Conservation (phyloP, 2,329 filamentous ascomycete species). For the Domatiomyces catenatus region DNA sequence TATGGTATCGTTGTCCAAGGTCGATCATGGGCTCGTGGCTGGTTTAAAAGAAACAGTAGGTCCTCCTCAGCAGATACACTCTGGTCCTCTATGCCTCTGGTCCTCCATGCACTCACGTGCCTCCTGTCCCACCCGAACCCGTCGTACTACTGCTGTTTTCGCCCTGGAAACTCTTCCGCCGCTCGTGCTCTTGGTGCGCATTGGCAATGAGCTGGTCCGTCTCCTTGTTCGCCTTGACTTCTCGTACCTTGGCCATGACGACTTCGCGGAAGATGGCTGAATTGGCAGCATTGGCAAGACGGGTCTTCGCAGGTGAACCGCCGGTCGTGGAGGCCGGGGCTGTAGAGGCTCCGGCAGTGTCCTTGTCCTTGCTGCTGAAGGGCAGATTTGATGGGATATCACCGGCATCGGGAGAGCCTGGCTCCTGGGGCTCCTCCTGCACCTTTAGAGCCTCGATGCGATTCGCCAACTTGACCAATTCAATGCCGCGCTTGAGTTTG, state of each 20-base stretch:
- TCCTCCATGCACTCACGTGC: not conserved
- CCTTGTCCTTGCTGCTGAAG: constrained; percentile 14
- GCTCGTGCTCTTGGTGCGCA: constrained; percentile 28
- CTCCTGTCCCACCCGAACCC: no score
- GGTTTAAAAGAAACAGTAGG: not conserved
- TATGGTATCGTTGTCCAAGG: not conserved
- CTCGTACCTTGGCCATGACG: constrained; percentile 80
- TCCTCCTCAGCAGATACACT: not conserved
- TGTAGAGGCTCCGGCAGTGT: constrained; percentile 16
- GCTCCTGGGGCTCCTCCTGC: constrained; percentile 70
- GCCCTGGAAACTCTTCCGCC: constrained; percentile 14
- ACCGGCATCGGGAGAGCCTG: constrained; percentile 41
- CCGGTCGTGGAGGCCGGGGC: constrained; percentile 16
- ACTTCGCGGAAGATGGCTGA: constrained; percentile 83
- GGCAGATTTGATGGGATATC: constrained; percentile 49
- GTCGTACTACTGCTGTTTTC: not conserved
- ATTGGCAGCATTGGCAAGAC: constrained; percentile 44
- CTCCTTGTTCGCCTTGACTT: constrained; percentile 78
- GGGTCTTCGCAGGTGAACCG: constrained; percentile 26
- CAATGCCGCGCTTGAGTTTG: constrained; percentile 80
- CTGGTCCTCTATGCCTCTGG: not conserved
- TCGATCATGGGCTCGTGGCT: not conserved
- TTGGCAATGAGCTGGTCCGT: constrained; percentile 51
- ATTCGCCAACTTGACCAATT: constrained; percentile 89
- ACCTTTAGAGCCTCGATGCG: constrained; percentile 89